These are phyloP conservation scores for Lolium multiflorum DNA, from an alignment of 176 grass and related monocot species.

Conservation along the genomic window DNA sequence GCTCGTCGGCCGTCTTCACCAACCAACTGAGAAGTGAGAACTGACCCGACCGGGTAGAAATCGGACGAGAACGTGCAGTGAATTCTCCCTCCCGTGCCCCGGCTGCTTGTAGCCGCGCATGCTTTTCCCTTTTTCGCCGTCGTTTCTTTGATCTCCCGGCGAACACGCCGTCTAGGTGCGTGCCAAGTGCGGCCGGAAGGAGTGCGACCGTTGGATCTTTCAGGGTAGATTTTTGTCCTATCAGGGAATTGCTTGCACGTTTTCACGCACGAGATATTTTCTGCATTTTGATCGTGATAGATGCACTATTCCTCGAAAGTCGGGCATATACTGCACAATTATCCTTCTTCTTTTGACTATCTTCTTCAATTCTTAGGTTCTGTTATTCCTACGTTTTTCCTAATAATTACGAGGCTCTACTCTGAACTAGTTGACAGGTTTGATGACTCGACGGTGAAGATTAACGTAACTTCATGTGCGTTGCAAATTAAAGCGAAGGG, in stretches of 20 bases:
- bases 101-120: conserved; percentile 3
- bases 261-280: neutral
- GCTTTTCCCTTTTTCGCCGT: conserved; percentile 36
- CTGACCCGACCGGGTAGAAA: neutral
- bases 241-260: neutral
- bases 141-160: conserved; percentile 1
- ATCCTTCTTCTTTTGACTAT: neutral
- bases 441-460: no score
- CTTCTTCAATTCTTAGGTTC: no score
- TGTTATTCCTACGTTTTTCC: no score
- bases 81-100: neutral
- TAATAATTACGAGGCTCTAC: no score
- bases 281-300: neutral
- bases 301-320: no score
- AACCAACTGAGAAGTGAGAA: neutral
- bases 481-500: neutral
- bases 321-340: neutral
- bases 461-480: neutral
- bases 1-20: conserved; percentile 4
- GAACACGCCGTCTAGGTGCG: neutral
- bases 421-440: no score
- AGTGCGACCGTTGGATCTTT: neutral
- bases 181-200: neutral
- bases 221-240: neutral
- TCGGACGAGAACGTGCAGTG: conserved; percentile 7